These are phyloP conservation scores for Camelina hispida DNA, from an alignment of 345 rosid species.

Conservation along the genomic window DNA sequence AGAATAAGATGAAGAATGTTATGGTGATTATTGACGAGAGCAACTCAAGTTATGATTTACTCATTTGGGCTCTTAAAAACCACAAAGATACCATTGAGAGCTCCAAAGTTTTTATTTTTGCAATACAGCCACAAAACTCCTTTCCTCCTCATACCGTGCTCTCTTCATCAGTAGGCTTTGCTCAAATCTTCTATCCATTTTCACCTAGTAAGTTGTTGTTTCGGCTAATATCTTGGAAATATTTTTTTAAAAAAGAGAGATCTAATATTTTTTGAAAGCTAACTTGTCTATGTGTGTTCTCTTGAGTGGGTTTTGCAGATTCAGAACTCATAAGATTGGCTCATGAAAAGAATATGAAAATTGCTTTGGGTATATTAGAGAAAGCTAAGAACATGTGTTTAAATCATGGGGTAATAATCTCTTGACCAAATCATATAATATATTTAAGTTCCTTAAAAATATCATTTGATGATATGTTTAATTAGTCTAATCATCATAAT, in stretches of 20 bases:
- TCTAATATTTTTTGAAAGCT: not conserved
- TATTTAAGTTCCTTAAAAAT: too few species aligned
- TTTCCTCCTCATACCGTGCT: not conserved
- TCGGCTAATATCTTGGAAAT: not conserved
- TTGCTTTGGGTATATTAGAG: conserved; percentile 52
- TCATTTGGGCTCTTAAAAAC: conserved; percentile 55
- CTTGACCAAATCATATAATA: conserved; percentile 1
- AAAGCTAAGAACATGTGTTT: conserved; percentile 55
- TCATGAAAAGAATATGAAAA: conserved; percentile 42
- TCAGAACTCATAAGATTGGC: conserved; percentile 28
- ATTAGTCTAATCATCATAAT: not conserved
- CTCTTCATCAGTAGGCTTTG: conserved; percentile 40
- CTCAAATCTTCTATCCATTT: conserved; percentile 47
- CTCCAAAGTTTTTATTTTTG: conserved; percentile 44
- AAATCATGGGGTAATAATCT: conserved; percentile 50
- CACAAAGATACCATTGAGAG: conserved; percentile 46
- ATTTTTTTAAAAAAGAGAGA: not conserved
- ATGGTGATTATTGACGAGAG: conserved; percentile 63
- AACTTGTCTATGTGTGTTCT: not conserved
- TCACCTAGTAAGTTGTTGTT: conserved; percentile 38
- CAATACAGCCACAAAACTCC: conserved; percentile 45
- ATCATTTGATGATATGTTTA: too few species aligned
- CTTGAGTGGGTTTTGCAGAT: conserved; percentile 33
- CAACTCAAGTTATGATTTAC: conserved; percentile 51
- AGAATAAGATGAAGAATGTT: conserved; percentile 48